Base-by-base conservation (phyloP, 176 grass and related monocot genomes). In the Echinochloa phyllopogon region DNA sequence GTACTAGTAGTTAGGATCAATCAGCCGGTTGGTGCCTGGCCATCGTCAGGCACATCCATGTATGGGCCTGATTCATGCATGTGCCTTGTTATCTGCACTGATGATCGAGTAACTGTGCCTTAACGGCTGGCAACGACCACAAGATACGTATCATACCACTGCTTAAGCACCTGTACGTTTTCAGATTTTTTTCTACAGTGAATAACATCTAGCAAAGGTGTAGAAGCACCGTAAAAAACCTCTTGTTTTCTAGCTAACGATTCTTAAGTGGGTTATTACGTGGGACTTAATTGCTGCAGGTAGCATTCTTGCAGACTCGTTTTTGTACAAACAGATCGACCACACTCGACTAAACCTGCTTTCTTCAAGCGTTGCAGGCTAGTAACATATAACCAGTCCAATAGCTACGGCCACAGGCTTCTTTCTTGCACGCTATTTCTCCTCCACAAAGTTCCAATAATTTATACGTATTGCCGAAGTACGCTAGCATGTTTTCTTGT, bases 1-100 rank as follows among this genome's bases (percentile, higher is more conserved):
- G 29, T 33, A 33, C 29, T 33, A 33, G 18, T 16, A 6, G 55
- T 62, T 83, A 23, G 56, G 69, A 13, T 39, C 12, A 21, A 50
- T 74, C 62, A 83, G 69, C 81, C 69, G 53, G 80, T 83, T 83
- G 80, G 80, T 73, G 81, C 68, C 40, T 61, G 69, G 52, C 11
- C 52, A 20, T 55, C 52, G 2, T 55, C 52, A 21, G 6, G 6
- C 52, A 33, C 29, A 33, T 33, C 29, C 29, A 55, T 20, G 6
- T 21, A 55, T 20, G 5, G 4, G 6, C 69, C 41, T 61, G 4
- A n/a, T 49, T 72, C 53, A 10, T 10, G 40, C 53, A 57, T 57
- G 53, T 37, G 17, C 41, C 16, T 49, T 82, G 55, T 72, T 57
- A 37, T 73, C 80, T 37, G 18, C 67, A 61, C 21, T 60, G n/a